These are phyloP conservation scores for Fremontodendron californicum DNA, from an alignment of 345 rosid genomes.

Conservation along the genomic window DNA sequence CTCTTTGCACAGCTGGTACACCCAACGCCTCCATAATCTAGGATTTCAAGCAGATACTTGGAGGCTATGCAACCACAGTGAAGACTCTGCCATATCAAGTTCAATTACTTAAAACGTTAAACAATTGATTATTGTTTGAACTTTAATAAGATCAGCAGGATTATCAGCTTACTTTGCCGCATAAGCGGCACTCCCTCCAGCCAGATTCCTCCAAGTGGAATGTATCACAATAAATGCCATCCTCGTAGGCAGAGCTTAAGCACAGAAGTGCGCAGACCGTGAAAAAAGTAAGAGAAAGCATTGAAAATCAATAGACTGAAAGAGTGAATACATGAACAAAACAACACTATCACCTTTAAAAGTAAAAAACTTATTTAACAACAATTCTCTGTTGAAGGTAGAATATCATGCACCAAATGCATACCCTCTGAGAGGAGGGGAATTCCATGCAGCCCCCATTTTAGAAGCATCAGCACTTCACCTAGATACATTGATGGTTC, in stretches of 20 bases:
- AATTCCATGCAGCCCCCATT: constrained; percentile 2
- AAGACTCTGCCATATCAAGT: constrained; percentile 50
- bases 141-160: neutral
- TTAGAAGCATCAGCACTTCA: neutral
- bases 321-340: neutral
- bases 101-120: neutral
- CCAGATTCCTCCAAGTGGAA: constrained; percentile 78
- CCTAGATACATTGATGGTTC: neutral
- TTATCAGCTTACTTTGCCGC: constrained; percentile 49
- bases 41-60: constrained; percentile 41
- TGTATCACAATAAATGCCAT: constrained; percentile 54
- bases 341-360: neutral
- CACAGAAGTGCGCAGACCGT: neutral
- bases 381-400: neutral
- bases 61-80: constrained; percentile 95
- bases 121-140: neutral
- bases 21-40: constrained; percentile 84
- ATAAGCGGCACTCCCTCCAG: constrained; percentile 79
- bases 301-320: constrained; percentile 1
- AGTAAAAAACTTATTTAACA: neutral
- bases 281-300: neutral
- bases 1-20: constrained; percentile 52
- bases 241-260: constrained; percentile 70
- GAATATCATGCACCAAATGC: constrained; percentile 10
- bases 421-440: neutral